Evolutionary conservation across 2,329 filamentous ascomycete genomes (phyloP), one percentile per base, ranked within the genome.

Genomic region (Tolypocladium pustulatum): DNA sequence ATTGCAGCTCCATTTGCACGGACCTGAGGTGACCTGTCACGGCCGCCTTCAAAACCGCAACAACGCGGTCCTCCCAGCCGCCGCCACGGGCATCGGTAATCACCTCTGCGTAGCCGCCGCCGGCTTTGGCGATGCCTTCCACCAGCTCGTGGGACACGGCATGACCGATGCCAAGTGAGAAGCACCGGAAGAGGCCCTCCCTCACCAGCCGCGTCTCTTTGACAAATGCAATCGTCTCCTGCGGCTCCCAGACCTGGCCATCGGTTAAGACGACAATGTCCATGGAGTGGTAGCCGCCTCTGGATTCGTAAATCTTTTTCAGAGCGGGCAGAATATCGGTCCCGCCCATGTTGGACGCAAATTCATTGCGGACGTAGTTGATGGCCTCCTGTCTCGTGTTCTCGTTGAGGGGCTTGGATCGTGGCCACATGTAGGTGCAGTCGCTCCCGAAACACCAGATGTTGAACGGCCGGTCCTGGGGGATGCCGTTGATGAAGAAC

Each of bases 401-500:
- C 15, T 54, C 54, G 15, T 36, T 41, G 15, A 55, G 52, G 13
- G 32, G 25, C 25, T 37, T 49, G 8, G 59, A 60, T 30, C 37
- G 32, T 17, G 59, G 53, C 34, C 59, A 59, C 53, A 40, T 22
- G 22, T 15, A 54, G 7, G 36, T 30, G n/a, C 15, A 59, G 0
- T 30, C 20, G 30, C 36, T 37, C 7, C 59, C 59, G 34, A 60
- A 60, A 8, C 77, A 81, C 69, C 80, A 84, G 60, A 86, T 79
- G 80, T 61, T 61, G 46, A 61, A 61, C 17, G 25, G 55, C 4
- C 41, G 25, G 22, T 56, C 43, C 27, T 17, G 12, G 4, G 60
- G 82, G n/a, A 86, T 70, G 0, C 81, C 83, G 63, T 83, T 84
- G 27, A 86, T 65, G 64, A 85, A 85, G 41, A 84, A 75, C 30